Percentiles rank a stretch among this genome's conserved stretches.
These are phyloP conservation scores for Quercus rubra DNA, from an alignment of 306 rosid genomes.

Conservation along the genomic window DNA sequence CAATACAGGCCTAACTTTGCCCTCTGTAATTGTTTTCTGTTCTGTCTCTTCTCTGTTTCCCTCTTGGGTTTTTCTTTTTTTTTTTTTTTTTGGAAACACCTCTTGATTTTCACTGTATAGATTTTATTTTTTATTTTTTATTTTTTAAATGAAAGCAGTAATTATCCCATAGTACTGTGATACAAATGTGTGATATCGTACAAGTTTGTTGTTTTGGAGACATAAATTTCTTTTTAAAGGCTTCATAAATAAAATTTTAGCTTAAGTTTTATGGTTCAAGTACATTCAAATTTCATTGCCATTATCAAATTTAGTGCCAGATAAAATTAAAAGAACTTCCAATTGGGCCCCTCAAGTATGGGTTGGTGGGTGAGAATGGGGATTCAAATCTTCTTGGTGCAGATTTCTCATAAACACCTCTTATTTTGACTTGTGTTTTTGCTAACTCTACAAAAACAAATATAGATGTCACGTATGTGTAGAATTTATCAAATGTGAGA, in stretches of 20 bases:
- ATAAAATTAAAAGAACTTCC: neutral
- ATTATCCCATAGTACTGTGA: neutral
- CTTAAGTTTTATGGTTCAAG: no score
- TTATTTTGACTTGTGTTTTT: no score
- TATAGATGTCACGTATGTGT: no score
- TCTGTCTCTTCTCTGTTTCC: neutral
- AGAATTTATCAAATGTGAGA: no score
- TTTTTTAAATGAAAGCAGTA: neutral
- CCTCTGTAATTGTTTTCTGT: neutral
- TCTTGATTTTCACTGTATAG: no score
- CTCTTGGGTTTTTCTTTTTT: neutral
- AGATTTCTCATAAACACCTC: no score
- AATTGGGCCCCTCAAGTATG: no score
- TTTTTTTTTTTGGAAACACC: neutral
- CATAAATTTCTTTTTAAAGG: neutral
- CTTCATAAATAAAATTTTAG: neutral
- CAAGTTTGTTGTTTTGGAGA: neutral
- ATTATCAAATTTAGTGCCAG: neutral
- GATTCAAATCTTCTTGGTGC: no score
- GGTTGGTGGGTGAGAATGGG: no score
- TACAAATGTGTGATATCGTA: neutral
- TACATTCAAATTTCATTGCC: no score
- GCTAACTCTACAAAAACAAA: no score
- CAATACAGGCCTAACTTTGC: neutral
- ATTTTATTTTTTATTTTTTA: no score